Percentiles rank a stretch among this genome's conserved stretches.
phyloP scores from a whole-genome alignment of 1,284 basidiomycete species.

The Fomes fomentarius region DNA sequence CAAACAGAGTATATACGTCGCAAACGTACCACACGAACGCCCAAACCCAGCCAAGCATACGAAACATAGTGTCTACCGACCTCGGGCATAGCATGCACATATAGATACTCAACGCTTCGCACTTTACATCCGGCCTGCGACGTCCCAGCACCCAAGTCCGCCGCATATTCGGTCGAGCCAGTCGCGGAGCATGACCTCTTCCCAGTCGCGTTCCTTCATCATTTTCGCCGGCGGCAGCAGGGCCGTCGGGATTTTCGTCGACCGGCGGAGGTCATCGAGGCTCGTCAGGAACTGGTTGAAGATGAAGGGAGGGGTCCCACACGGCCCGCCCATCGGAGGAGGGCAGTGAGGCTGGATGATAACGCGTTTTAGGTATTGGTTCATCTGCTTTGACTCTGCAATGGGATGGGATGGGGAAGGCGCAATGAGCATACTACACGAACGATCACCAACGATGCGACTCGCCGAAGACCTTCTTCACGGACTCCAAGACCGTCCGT shows the following conservation, averaged over 20 bases:
- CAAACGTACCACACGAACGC: too few relatives aligned
- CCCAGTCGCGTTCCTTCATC: not conserved
- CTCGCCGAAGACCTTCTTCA: not conserved
- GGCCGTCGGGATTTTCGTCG: not conserved
- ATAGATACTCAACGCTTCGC: too few relatives aligned
- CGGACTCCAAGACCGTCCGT: not conserved
- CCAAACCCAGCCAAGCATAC: too few relatives aligned
- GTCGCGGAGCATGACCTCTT: not conserved
- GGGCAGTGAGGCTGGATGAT: not conserved
- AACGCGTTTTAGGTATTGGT: not conserved
- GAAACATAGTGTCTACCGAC: too few relatives aligned
- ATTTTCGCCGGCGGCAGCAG: not conserved
- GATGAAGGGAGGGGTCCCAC: not conserved
- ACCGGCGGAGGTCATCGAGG: not conserved
- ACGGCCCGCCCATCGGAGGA: not conserved
- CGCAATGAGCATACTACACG: not conserved
- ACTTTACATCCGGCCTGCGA: too few relatives aligned
- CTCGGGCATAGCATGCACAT: too few relatives aligned
- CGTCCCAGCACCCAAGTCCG: not conserved
- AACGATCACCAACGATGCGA: not conserved
- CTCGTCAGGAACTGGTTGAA: not conserved
- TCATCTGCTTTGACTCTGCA: not conserved
- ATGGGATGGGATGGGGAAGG: not conserved
- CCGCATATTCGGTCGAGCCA: not conserved
- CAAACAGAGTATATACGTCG: too few relatives aligned